A percentile compares a stretch with the other conserved stretches of the same genome.
Evolutionary conservation across 208 protist species (phyloP).

Genomic region (Balamuthia mandrillaris): DNA sequence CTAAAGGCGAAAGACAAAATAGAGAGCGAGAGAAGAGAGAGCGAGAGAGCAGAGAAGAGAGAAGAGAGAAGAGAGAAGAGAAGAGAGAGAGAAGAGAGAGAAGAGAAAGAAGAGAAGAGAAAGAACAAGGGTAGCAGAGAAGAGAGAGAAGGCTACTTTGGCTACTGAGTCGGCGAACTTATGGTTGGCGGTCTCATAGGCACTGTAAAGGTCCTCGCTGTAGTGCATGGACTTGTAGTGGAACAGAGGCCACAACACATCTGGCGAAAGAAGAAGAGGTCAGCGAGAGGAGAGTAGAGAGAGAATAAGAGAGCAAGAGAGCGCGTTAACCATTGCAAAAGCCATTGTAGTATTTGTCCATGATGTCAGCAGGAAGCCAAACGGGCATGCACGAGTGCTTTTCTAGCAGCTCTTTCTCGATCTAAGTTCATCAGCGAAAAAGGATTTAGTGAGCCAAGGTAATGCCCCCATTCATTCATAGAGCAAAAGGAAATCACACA

Average conservation of each 20-base stretch:
- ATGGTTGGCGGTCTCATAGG: constrained; percentile 63
- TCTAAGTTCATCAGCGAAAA: background rate
- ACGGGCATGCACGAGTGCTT: constrained; percentile 56
- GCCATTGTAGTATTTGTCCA: constrained; percentile 56
- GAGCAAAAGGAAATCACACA: background rate
- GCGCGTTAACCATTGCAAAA: constrained; percentile 46
- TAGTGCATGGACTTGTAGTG: constrained; percentile 58
- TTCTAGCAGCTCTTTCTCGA: constrained; percentile 40
- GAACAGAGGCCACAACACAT: constrained; percentile 70
- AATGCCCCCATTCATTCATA: background rate
- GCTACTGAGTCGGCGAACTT: constrained; percentile 53
- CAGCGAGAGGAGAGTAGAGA: background rate
- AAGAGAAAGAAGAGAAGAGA: no score
- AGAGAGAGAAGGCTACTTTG: background rate
- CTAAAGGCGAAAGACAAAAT: no score
- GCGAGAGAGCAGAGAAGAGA: background rate
- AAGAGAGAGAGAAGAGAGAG: background rate
- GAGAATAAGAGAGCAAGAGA: background rate
- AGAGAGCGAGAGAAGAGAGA: no score
- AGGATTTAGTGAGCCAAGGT: background rate
- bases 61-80: no score
- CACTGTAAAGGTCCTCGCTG: constrained; percentile 46
- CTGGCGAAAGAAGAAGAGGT: background rate
- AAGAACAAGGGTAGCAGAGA: background rate
- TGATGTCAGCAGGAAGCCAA: constrained; percentile 43